These are phyloP conservation scores for Penicillium sp. DNA, from an alignment of 2,329 filamentous ascomycete species.

Conservation along the genomic window DNA sequence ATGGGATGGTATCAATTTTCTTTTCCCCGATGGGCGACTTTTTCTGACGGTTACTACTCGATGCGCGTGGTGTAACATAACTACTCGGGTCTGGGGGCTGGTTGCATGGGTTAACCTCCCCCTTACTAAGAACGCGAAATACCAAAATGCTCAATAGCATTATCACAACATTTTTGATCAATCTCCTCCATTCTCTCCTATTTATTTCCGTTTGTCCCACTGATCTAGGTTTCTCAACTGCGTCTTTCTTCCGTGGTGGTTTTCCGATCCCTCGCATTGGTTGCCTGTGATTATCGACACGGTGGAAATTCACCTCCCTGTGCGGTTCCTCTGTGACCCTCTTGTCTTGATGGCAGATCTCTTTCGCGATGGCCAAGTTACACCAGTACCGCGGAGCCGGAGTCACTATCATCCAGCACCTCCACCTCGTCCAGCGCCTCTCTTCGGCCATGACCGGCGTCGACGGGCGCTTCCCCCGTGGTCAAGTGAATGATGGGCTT, in stretches of 20 bases:
- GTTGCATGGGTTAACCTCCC: constrained; percentile 26
- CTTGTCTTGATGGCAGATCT: no score
- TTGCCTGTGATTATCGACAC: no score
- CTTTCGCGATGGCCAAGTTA: background rate
- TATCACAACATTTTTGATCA: constrained; percentile 10
- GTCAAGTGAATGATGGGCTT: constrained; percentile 84
- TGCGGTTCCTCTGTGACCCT: no score
- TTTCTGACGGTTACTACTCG: constrained; percentile 39
- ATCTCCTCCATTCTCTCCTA: background rate
- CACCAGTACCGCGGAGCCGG: background rate
- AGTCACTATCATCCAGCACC: constrained; percentile 62
- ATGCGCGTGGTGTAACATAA: constrained; percentile 45
- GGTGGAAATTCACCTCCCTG: no score
- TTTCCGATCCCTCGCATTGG: no score
- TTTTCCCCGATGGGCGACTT: constrained; percentile 36
- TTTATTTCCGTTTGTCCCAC: background rate
- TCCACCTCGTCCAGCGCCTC: constrained; percentile 86
- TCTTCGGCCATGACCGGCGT: constrained; percentile 54
- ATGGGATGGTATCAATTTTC: constrained; percentile 44
- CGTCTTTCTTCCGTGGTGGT: no score
- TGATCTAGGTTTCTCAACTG: background rate
- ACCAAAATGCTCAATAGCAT: constrained; percentile 28
- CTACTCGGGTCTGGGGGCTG: constrained; percentile 36
- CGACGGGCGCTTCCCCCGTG: constrained; percentile 58
- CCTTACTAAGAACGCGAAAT: constrained; percentile 34